Conservation (phyloP, 768 basidiomycete species). For the Tricholomella constricta region DNA sequence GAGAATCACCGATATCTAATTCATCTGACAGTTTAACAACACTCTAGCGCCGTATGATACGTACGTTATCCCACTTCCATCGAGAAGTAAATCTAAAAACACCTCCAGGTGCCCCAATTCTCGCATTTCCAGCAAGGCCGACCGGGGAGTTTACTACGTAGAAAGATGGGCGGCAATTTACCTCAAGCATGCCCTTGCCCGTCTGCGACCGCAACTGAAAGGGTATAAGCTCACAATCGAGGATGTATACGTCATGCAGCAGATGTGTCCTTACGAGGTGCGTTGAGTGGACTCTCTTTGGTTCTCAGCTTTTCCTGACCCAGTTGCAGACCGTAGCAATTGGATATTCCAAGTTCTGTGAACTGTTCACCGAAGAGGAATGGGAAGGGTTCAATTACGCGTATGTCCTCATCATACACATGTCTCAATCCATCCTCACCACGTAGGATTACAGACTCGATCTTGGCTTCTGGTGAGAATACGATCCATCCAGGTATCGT, state of each 20-base stretch:
- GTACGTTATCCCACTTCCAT: conserved; percentile 31
- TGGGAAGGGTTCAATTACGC: conserved; percentile 94
- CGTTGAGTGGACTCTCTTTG: conserved; percentile 12
- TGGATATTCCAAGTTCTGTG: conserved; percentile 90
- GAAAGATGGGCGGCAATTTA: conserved; percentile 71
- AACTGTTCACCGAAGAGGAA: conserved; percentile 86
- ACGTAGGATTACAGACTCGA: conserved; percentile 49
- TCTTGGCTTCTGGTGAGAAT: conserved; percentile 56
- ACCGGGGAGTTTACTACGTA: conserved; percentile 61
- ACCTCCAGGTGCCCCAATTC: conserved; percentile 65
- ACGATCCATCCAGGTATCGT: conserved; percentile 8
- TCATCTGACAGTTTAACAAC: conserved; percentile 63
- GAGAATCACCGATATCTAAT: background rate
- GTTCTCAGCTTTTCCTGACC: conserved; percentile 1
- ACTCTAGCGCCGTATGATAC: conserved; percentile 86
- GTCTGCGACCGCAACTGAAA: conserved; percentile 58
- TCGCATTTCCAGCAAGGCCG: conserved; percentile 40
- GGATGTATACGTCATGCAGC: conserved; percentile 78
- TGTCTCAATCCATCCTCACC: background rate
- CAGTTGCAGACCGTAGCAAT: conserved; percentile 76
- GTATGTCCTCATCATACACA: conserved; percentile 38
- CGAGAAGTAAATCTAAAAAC: background rate
- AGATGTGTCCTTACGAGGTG: conserved; percentile 86
- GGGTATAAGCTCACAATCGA: conserved; percentile 66
- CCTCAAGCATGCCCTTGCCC: conserved; percentile 60